Conservation (phyloP, 2,329 filamentous ascomycete species). For the Claviceps capensis region DNA sequence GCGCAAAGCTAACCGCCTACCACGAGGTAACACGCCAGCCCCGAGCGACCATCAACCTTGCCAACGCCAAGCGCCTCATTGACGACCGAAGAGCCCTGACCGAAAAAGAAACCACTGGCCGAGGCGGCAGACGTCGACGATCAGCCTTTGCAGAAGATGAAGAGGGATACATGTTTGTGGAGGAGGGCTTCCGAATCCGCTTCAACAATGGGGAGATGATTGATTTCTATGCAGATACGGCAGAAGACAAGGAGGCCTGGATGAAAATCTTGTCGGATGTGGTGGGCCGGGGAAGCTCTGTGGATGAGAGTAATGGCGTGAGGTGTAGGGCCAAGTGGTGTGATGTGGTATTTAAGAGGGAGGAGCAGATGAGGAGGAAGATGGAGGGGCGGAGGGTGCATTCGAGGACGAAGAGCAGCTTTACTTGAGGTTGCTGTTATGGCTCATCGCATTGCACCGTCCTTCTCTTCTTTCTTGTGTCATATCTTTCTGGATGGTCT, state of each 20-base stretch:
- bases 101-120: slow-evolving; percentile 68
- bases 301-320: slow-evolving; percentile 28
- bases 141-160: slow-evolving; percentile 97
- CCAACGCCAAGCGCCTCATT: slow-evolving; percentile 84
- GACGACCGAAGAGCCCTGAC: slow-evolving; percentile 78
- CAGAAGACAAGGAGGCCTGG: slow-evolving; percentile 83
- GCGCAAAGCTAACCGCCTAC: slow-evolving; percentile 84
- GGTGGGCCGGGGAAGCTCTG: slow-evolving; percentile 38
- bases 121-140: slow-evolving; percentile 67
- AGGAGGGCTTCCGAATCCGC: slow-evolving; percentile 96
- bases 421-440: slow-evolving; percentile 10
- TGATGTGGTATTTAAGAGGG: slow-evolving; percentile 50
- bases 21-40: slow-evolving; percentile 93
- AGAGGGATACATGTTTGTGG: slow-evolving; percentile 98
- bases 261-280: slow-evolving; percentile 75
- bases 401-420: slow-evolving; percentile 45
- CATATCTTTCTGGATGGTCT: neutral
- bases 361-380: slow-evolving; percentile 43
- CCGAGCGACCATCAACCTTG: slow-evolving; percentile 89
- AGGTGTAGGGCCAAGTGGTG: slow-evolving; percentile 48
- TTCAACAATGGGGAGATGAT: slow-evolving; percentile 98
- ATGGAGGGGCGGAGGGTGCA: slow-evolving; percentile 39
- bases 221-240: slow-evolving; percentile 91
- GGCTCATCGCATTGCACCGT: no score
- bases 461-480: no score